A percentile compares a stretch with the other conserved stretches of the same genome.
phyloP scores from a whole-genome alignment of 2,329 filamentous ascomycete species.

The Aspergillus pseudoglaucus region DNA sequence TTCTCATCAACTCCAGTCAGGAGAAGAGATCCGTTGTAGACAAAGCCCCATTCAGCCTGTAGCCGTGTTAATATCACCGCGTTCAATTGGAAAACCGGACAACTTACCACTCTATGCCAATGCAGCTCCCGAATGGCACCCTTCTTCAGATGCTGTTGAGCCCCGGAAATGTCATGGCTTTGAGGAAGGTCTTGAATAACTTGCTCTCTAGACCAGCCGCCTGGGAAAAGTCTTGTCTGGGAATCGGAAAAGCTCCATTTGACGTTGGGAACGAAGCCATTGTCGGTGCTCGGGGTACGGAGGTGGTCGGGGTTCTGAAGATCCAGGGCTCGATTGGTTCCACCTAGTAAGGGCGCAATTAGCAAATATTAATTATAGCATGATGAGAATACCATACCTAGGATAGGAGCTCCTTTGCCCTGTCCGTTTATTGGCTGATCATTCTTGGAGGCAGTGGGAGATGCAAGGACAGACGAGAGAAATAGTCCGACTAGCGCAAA shows the following conservation, averaged over 20 bases:
- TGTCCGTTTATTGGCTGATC: slow-evolving; percentile 51
- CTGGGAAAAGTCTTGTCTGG: slow-evolving; percentile 55
- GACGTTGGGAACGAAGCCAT: slow-evolving; percentile 58
- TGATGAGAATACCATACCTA: slow-evolving; percentile 40
- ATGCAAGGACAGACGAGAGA: slow-evolving; percentile 9
- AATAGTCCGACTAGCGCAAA: slow-evolving; percentile 7
- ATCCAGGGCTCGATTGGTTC: slow-evolving; percentile 57
- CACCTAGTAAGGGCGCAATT: slow-evolving; percentile 41
- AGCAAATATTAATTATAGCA: not conserved
- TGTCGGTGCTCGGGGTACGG: slow-evolving; percentile 56
- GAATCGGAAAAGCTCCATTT: slow-evolving; percentile 67
- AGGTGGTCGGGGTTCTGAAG: slow-evolving; percentile 59
- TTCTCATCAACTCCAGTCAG: slow-evolving; percentile 58
- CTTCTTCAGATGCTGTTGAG: slow-evolving; percentile 62
- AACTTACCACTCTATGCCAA: slow-evolving; percentile 58
- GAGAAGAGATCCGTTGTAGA: slow-evolving; percentile 53
- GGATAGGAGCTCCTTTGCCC: slow-evolving; percentile 53
- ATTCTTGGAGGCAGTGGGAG: slow-evolving; percentile 36
- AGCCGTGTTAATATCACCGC: not conserved
- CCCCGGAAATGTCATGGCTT: slow-evolving; percentile 60
- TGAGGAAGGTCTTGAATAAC: slow-evolving; percentile 60
- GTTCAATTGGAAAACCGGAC: not conserved
- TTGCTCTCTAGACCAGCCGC: slow-evolving; percentile 62
- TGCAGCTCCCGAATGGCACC: slow-evolving; percentile 61
- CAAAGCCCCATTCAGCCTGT: slow-evolving; percentile 61